Evolutionary conservation across 2,329 filamentous ascomycete species (phyloP).

Genomic region (Atkinsonella texensis): DNA sequence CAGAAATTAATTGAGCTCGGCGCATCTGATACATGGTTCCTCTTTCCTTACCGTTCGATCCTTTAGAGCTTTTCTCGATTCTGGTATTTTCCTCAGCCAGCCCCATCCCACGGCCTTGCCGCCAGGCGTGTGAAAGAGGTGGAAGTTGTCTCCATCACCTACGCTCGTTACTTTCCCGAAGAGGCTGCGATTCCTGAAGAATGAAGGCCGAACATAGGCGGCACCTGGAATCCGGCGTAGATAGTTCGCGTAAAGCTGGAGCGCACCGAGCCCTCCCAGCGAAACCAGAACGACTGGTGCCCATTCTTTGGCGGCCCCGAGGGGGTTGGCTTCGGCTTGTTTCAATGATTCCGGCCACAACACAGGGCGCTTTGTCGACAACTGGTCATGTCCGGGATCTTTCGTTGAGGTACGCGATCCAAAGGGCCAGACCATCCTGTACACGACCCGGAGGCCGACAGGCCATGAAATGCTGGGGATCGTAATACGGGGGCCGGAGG

Average conservation of each 20-base stretch:
- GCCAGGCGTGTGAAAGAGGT: conserved; percentile 90
- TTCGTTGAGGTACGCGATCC: conserved; percentile 17
- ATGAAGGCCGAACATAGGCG: conserved; percentile 59
- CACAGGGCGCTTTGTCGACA: conserved; percentile 15
- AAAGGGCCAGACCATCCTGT: conserved; percentile 30
- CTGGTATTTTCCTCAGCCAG: conserved; percentile 71
- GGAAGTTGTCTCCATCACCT: conserved; percentile 93
- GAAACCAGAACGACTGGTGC: conserved; percentile 26
- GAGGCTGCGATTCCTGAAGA: conserved; percentile 64
- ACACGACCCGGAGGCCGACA: conserved; percentile 18
- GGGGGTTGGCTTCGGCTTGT: conserved; percentile 14
- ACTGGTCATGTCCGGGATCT: conserved; percentile 11
- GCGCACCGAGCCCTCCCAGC: conserved; percentile 23
- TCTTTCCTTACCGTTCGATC: conserved; percentile 54
- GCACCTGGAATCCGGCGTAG: conserved; percentile 75
- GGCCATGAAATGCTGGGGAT: conserved; percentile 1
- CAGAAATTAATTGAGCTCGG: not conserved
- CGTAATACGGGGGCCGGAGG: not conserved
- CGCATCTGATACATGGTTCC: not conserved
- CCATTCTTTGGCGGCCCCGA: conserved; percentile 27
- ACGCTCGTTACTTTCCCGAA: conserved; percentile 86
- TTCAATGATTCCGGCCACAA: conserved; percentile 28
- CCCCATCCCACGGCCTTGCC: conserved; percentile 80
- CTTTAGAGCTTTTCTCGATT: conserved; percentile 54
- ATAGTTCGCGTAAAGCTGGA: conserved; percentile 57